Conservation (phyloP, 371 early-diverging fungal genomes). For the Rhizopus stolonifer region DNA sequence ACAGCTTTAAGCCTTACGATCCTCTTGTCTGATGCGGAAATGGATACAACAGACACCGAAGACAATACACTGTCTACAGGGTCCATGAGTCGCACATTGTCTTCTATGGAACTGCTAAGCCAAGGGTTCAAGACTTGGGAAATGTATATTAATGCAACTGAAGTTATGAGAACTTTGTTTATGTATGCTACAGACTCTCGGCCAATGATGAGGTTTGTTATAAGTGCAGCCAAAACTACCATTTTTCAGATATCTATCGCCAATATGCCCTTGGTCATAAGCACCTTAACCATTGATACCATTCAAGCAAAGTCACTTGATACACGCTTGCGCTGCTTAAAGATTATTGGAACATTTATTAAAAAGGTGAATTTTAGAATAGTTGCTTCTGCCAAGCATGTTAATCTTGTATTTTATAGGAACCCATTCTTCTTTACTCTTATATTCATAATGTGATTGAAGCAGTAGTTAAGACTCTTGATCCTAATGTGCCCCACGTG, state of each 20-base stretch:
- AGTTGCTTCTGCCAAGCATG: neutral
- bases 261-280: constrained; percentile 71
- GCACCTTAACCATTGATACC: constrained; percentile 77
- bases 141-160: constrained; percentile 70
- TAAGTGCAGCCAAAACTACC: constrained; percentile 66
- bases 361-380: constrained; percentile 52
- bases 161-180: constrained; percentile 69
- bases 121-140: constrained; percentile 82
- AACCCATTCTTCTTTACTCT: constrained; percentile 63
- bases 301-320: constrained; percentile 60
- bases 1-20: constrained; percentile 62
- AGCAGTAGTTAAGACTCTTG: constrained; percentile 80
- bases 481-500: constrained; percentile 75
- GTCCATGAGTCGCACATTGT: constrained; percentile 60
- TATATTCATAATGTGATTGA: constrained; percentile 70
- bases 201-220: constrained; percentile 38
- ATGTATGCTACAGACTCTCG: constrained; percentile 49
- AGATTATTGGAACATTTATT: constrained; percentile 72
- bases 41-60: constrained; percentile 18
- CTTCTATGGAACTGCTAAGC: constrained; percentile 74
- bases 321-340: constrained; percentile 62
- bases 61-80: constrained; percentile 48
- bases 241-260: constrained; percentile 72
- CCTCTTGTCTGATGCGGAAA: constrained; percentile 46
- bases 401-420: constrained; percentile 31